Percentiles rank a stretch among this genome's conserved stretches.
Conservation (phyloP, 2,329 filamentous ascomycete species). For the Cladosporium colombiae region DNA sequence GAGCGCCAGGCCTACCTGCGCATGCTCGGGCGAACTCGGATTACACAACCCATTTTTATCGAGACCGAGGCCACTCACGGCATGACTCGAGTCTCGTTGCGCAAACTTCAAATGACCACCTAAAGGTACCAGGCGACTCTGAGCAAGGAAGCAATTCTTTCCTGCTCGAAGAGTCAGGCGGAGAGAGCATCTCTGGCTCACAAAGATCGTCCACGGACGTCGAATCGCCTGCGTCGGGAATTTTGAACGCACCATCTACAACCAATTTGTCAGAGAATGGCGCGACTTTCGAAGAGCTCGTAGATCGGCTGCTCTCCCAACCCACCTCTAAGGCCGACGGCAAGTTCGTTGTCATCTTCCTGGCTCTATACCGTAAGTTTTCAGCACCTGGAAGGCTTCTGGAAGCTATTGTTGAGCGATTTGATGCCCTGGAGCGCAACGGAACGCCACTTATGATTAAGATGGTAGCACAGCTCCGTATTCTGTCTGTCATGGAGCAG, state of each 20-base stretch:
- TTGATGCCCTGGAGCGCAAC: conserved; percentile 70
- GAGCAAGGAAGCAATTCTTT: conserved; percentile 56
- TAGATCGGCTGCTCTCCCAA: conserved; percentile 81
- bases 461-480: conserved; percentile 77
- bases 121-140: conserved; percentile 40
- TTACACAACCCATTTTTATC: conserved; percentile 38
- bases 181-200: conserved; percentile 57
- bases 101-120: conserved; percentile 29
- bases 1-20: conserved; percentile 39
- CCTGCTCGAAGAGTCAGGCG: conserved; percentile 69
- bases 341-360: conserved; percentile 85
- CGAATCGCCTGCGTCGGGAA: conserved; percentile 44
- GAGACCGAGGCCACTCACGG: conserved; percentile 32
- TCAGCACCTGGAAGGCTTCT: conserved; percentile 78
- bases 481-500: conserved; percentile 79
- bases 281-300: conserved; percentile 57
- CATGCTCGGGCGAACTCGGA: conserved; percentile 53
- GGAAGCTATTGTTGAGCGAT: conserved; percentile 71
- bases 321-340: conserved; percentile 83
- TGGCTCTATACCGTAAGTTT: conserved; percentile 93
- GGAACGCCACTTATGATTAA: conserved; percentile 71
- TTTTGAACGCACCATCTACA: conserved; percentile 23
- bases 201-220: conserved; percentile 69
- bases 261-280: conserved; percentile 54
- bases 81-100: conserved; percentile 37